Evolutionary conservation across 805 yeast genomes (phyloP).

Genomic region (Yarrowia osloensis): DNA sequence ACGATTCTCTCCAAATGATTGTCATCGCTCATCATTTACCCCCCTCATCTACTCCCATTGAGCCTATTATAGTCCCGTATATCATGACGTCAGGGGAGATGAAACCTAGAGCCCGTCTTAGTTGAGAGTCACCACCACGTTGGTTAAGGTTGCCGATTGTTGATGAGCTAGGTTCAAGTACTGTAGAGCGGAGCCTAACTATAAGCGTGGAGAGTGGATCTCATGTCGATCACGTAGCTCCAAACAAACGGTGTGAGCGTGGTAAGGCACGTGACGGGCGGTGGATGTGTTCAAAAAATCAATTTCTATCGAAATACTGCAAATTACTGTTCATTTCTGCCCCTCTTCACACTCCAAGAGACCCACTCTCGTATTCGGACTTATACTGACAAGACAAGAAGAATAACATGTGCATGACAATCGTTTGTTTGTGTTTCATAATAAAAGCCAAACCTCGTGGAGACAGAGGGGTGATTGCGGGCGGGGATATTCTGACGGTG

Average conservation of each 20-base stretch:
- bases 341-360: not conserved
- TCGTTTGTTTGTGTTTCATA: conserved; percentile 26
- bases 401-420: conserved; percentile 17
- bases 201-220: not conserved
- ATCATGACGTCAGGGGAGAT: conserved; percentile 16
- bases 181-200: not conserved
- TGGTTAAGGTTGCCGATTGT: conserved; percentile 19
- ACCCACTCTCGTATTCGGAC: conserved; percentile 17
- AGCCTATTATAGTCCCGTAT: not conserved
- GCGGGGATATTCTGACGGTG: too few species aligned
- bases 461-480: not conserved
- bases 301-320: too few species aligned
- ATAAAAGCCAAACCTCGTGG: not conserved
- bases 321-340: not conserved
- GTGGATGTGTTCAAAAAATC: too few species aligned
- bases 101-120: not conserved
- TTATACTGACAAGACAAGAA: not conserved
- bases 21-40: not conserved
- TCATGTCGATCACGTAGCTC: not conserved
- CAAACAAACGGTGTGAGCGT: too few species aligned
- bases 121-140: not conserved
- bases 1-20: too few species aligned
- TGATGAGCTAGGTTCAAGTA: conserved; percentile 2
- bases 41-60: not conserved
- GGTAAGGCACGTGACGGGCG: too few species aligned